Conservation (phyloP, 192 early-diverging fungal species). For the Coemansia sp. region DNA sequence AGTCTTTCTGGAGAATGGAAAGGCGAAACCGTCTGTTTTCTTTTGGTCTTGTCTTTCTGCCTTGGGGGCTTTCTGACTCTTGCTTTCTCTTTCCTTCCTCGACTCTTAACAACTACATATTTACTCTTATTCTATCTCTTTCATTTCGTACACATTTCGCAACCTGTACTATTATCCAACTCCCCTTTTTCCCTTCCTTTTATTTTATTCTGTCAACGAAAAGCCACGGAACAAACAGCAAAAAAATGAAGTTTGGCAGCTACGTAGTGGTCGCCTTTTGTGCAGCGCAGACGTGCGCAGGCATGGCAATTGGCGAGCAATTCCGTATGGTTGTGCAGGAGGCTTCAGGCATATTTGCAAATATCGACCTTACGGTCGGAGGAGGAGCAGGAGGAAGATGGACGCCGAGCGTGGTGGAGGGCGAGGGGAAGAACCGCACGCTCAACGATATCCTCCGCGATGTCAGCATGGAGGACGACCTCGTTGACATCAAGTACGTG, state of each 20-base stretch:
- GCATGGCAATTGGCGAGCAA: slow-evolving; percentile 20
- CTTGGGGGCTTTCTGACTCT: neutral
- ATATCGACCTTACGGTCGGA: slow-evolving; percentile 10
- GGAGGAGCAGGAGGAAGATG: neutral
- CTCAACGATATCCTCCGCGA: slow-evolving; percentile 53
- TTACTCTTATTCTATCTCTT: neutral
- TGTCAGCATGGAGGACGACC: slow-evolving; percentile 47
- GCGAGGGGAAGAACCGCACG: slow-evolving; percentile 45
- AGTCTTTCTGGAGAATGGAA: neutral
- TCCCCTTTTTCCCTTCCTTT: neutral
- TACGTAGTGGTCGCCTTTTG: slow-evolving; percentile 15
- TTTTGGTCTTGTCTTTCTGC: too few relatives aligned
- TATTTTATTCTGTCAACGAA: neutral
- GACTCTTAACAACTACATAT: neutral
- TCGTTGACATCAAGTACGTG: slow-evolving; percentile 47
- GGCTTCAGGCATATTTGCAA: slow-evolving; percentile 36
- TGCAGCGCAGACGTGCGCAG: slow-evolving; percentile 15
- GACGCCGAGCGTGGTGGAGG: neutral
- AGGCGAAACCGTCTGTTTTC: neutral
- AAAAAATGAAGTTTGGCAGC: slow-evolving; percentile 17
- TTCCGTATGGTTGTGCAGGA: slow-evolving; percentile 40
- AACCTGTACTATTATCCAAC: slow-evolving; percentile 9
- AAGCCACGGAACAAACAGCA: neutral
- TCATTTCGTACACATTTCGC: neutral
- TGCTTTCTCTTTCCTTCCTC: neutral